Evolutionary conservation across 805 yeast species (phyloP).

Genomic region (Pichia occidentalis): DNA sequence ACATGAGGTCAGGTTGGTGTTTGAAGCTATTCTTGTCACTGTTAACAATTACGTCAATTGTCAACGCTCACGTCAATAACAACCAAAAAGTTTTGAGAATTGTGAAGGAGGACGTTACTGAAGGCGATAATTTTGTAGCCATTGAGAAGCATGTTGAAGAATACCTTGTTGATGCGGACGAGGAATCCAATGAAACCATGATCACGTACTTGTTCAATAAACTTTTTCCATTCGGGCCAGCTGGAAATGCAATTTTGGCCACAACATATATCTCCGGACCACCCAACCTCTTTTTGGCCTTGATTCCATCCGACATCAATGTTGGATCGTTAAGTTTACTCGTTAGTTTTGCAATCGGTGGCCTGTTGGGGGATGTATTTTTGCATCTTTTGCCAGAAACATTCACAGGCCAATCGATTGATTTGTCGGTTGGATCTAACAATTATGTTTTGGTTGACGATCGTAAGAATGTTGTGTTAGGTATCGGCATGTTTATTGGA

Average conservation of each 20-base stretch:
- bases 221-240: constrained; percentile 49
- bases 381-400: constrained; percentile 67
- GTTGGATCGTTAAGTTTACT: constrained; percentile 45
- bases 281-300: constrained; percentile 50
- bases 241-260: constrained; percentile 56
- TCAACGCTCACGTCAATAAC: too few species aligned
- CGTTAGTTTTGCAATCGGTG: constrained; percentile 72
- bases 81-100: too few species aligned
- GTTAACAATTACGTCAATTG: too few species aligned
- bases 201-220: constrained; percentile 36
- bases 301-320: constrained; percentile 51
- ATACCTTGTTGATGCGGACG: background rate
- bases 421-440: constrained; percentile 23
- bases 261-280: constrained; percentile 59
- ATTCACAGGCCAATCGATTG: constrained; percentile 45
- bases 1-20: too few species aligned
- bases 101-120: too few species aligned
- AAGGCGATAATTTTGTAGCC: too few species aligned
- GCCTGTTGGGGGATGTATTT: constrained; percentile 68
- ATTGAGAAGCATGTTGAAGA: background rate
- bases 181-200: background rate
- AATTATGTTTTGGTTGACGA: constrained; percentile 42
- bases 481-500: constrained; percentile 53
- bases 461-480: constrained; percentile 41
- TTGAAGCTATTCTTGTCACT: too few species aligned